Conservation (phyloP, 345 rosid genomes). For the Populus alba region DNA sequence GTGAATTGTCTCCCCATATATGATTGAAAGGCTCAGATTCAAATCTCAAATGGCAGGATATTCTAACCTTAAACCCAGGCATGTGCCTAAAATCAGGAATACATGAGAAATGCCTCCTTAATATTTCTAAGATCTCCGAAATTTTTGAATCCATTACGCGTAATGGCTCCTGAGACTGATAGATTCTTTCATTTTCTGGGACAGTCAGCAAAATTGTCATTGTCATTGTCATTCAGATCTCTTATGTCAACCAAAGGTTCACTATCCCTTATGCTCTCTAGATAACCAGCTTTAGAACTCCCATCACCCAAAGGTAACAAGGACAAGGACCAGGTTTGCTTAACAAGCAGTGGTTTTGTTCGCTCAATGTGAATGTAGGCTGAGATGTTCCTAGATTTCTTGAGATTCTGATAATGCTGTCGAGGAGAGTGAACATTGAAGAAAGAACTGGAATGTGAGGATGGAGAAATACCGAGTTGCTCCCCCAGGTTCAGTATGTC, state of each 20-base stretch:
- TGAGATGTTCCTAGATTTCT: conserved; percentile 56
- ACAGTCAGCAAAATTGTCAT: conserved; percentile 35
- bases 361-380: conserved; percentile 74
- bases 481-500: conserved; percentile 69
- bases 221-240: conserved; percentile 36
- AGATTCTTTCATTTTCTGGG: conserved; percentile 42
- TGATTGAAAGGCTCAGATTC: conserved; percentile 67
- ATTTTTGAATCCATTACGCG: conserved; percentile 85
- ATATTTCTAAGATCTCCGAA: conserved; percentile 57
- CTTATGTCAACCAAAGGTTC: conserved; percentile 44
- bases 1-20: conserved; percentile 44
- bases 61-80: conserved; percentile 70
- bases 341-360: conserved; percentile 57
- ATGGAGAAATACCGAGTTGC: conserved; percentile 57
- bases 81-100: conserved; percentile 82
- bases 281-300: conserved; percentile 39
- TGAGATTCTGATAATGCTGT: conserved; percentile 42
- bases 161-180: conserved; percentile 49
- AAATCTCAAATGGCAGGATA: conserved; percentile 70
- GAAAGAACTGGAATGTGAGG: conserved; percentile 65
- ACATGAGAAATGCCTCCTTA: conserved; percentile 79
- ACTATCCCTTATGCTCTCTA: conserved; percentile 40
- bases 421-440: conserved; percentile 64
- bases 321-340: conserved; percentile 85
- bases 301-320: conserved; percentile 53